Base-by-base conservation (phyloP, 179 eudicot genomes). In the Silene coronaria region DNA sequence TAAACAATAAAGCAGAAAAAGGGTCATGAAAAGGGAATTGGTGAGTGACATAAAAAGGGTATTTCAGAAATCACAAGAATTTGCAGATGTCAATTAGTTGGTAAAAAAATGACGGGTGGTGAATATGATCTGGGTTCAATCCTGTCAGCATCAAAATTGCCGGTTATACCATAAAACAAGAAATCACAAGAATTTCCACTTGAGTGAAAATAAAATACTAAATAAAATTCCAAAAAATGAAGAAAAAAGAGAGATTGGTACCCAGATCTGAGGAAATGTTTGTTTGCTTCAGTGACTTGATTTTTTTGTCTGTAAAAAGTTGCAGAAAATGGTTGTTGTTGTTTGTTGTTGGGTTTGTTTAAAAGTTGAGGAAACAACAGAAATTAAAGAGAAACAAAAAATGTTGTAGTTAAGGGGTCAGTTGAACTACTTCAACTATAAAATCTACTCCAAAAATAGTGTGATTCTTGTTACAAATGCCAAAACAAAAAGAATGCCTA, bases 241-340 rank as follows among this genome's bases (percentile, higher is more conserved):
- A 16, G 22, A 45, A 45, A 74, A 38, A 38, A 36, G 32, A 78
- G 45, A 78, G 75, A 66, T 70, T 76, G 67, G 81, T 80, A 84
- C 86, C 86, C 81, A 76, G 84, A 84, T 78, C 86, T 78, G 77
- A 80, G 82, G 86, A 51, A 69, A 80, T 57, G 75, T 53, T 14
- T 57, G 32, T 75, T 26, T 70, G 28, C 24, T 66, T 73, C 51
- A 45, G 16, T 45, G 45, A 38, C 45, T 38, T 38, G 45, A 38
- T 38, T 38, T 9, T 0, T 38, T 22, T 26, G 26, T 55, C 53
- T 58, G 42, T 67, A 58, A 55, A 22, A 78, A 78, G 23, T 19
- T 19, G 21, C 51, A 65, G 55, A 66, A 57, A 51, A 26, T 9
- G 23, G 42, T 11, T 8, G 6, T 23, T 12, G 13, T 2, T 75